Base-by-base conservation (phyloP, 2,329 filamentous ascomycete genomes). In the Neopestalotiopsis sp. region DNA sequence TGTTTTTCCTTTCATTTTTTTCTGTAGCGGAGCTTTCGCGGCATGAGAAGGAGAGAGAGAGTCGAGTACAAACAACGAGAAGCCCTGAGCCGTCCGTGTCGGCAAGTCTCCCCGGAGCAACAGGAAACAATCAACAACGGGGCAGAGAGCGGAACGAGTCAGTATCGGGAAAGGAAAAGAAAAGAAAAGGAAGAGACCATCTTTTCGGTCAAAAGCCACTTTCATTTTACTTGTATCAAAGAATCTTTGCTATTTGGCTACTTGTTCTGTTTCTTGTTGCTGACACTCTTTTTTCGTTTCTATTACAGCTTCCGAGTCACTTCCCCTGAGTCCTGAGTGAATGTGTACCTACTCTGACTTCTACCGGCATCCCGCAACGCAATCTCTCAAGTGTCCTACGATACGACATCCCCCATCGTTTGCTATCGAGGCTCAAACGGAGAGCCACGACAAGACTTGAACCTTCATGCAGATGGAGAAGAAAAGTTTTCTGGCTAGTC, bases 91-190 rank as follows among this genome's bases (percentile, higher is more conserved):
- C 57, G 57, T 28, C 10, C 14, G 14, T 4, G 13, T 13, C 59
- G 59, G 59, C 59, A 62, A 62, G 30, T 62, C 28, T 62, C 30
- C 59, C 30, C 59, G 32, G 59, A 20, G 59, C 24, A 62, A 34
- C 24, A 30, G 30, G 10, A 30, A 20, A 62, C 34, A 14, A 28
- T 59, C 24, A 59, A 59, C 57, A 59, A 34, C 57, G 57, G 24
- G 57, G 24, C 10, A 17, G 30, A 34, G 24, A 14, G 24, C 24
- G 24, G 57, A 24, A 30, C 59, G n/a, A 62, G 57, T 40, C 30
- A 62, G 59, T 14, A 20, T 13, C 59, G 30, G 17, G 40, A 14
- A 59, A 59, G 20, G 30, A 59, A n/a, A 10, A 52, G n/a, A 10
- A 52, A n/a, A 20, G 20, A 52, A 52, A 52, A 52, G 45, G 45